Evolutionary conservation across 2,329 filamentous ascomycete genomes (phyloP), one percentile per base, ranked within the genome.

Genomic region (Cercospora sp.): DNA sequence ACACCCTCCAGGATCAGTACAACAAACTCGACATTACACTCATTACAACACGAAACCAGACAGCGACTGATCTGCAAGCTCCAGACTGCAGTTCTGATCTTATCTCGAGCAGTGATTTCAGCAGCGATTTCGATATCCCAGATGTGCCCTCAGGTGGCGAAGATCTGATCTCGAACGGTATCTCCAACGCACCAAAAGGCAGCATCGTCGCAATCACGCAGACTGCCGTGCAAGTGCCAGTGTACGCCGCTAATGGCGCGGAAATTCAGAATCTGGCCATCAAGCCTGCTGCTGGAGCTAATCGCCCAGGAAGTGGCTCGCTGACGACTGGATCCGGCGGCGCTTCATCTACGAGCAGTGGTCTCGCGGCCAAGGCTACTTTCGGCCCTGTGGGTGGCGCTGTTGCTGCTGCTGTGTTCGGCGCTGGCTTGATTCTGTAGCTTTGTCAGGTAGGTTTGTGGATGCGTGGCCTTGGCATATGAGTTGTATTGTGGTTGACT

Each of bases 91-190:
- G 82, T 70, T 68, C 84, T 34, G 85, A 83, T 69, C 83, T 97
- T 64, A 94, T 97, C 81, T 85, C 83, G 69, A 83, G 84, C 71
- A 81, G 85, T 68, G 86, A 85, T 70, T 97, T 97, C 84, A 87
- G 86, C 80, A 89, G 82, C 79, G 90, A 92, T 84, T 98, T 97
- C 82, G 90, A 89, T 57, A 83, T 97, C 66, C 94, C 91, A 59
- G 81, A 76, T 3, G 84, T 88, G 5, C 93, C 93, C 12, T 83
- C 86, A 3, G 91, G 89, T 72, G 89, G 89, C 45, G 84, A 89
- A 69, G 84, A 86, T 57, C 84, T 97, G 75, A 94, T 97, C 77
- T 84, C 91, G 72, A 88, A 90, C 60, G 94, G 94, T 70, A 87
- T 97, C 69, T 82, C 80, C 60, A 87, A 86, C 71, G 86, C 88